Conservation (phyloP, 257 asterid genomes). For the Ilex aquifolium region DNA sequence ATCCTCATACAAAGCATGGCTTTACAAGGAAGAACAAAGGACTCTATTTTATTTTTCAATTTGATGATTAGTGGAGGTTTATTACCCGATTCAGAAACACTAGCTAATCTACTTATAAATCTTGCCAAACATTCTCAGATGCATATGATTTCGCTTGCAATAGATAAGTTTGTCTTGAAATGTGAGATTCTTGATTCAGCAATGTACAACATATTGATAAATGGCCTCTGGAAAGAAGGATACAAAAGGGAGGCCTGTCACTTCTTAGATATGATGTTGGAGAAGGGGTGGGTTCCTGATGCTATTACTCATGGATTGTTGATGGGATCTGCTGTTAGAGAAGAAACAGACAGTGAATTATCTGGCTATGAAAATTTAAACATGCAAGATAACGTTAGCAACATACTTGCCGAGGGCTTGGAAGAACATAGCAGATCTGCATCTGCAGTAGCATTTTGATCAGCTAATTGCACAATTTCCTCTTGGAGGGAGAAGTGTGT, state of each 20-base stretch:
- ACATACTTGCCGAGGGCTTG: conserved; percentile 65
- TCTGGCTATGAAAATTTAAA: conserved; percentile 9
- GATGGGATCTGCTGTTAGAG: conserved; percentile 37
- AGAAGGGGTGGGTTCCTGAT: conserved; percentile 74
- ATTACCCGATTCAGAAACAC: conserved; percentile 42
- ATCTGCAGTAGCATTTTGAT: too few relatives aligned
- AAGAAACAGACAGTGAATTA: conserved; percentile 12
- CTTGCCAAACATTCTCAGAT: conserved; percentile 38
- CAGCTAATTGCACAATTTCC: too few relatives aligned
- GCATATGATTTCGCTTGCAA: conserved; percentile 40
- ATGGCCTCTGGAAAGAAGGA: conserved; percentile 74
- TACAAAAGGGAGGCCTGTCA: conserved; percentile 40
- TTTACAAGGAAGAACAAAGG: conserved; percentile 18
- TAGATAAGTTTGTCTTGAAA: conserved; percentile 27
- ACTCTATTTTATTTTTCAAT: conserved; percentile 34
- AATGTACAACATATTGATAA: conserved; percentile 40
- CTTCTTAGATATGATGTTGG: conserved; percentile 65
- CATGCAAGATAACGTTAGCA: conserved; percentile 43
- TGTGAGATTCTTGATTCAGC: conserved; percentile 40
- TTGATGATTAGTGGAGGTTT: conserved; percentile 48
- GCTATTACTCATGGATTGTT: conserved; percentile 54
- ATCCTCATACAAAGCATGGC: conserved; percentile 39
- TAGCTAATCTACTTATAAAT: conserved; percentile 37
- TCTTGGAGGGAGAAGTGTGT: too few relatives aligned
- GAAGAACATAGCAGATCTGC: conserved; percentile 12